Evolutionary conservation across 164 flowering plant genomes (phyloP), one percentile per base, ranked within the genome.

Genomic region (Magnolia changhungtana): DNA sequence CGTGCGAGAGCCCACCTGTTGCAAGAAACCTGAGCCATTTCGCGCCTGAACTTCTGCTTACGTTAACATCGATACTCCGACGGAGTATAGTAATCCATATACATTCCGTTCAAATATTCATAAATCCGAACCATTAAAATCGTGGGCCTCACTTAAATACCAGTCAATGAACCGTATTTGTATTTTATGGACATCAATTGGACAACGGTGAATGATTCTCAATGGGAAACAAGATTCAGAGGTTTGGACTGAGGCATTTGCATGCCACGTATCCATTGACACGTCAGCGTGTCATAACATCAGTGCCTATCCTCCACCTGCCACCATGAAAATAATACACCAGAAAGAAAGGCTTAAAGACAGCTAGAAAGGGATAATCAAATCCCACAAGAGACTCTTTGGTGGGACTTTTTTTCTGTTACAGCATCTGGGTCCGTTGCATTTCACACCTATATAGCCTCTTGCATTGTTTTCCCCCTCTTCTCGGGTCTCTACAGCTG

Each of bases 321-420:
- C 14, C 59, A 55, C 59, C 8, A 9, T 14, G 14, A 55, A 55
- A 14, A 55, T 24, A 55, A 55, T 2, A 14, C 59, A 37, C 59
- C 59, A 55, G 14, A 55, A 55, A 55, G 8, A 55, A 55, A 14
- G 59, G 11, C 16, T 9, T 9, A 55, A 55, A 49, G 50, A 59
- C 63, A 52, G 63, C 55, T 55, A 58, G 74, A 20, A 52, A 72
- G 58, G 58, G 74, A 51, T 11, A 51, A 8, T 72, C 37, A 13
- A 23, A 72, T 72, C 74, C 59, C 63, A 14, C 63, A 50, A 16
- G 14, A n/a, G 27, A 18, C 74, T 72, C 19, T 72, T 23, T 20
- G 51, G 45, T 52, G 11, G 29, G 63, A 9, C 74, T 52, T 72
- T 72, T 71, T 51, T 72, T 72, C 74, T 72, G 74, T 72, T 72